These are phyloP conservation scores for Trichosporon coremiiforme DNA, from an alignment of 1,284 basidiomycete species.

Conservation along the genomic window DNA sequence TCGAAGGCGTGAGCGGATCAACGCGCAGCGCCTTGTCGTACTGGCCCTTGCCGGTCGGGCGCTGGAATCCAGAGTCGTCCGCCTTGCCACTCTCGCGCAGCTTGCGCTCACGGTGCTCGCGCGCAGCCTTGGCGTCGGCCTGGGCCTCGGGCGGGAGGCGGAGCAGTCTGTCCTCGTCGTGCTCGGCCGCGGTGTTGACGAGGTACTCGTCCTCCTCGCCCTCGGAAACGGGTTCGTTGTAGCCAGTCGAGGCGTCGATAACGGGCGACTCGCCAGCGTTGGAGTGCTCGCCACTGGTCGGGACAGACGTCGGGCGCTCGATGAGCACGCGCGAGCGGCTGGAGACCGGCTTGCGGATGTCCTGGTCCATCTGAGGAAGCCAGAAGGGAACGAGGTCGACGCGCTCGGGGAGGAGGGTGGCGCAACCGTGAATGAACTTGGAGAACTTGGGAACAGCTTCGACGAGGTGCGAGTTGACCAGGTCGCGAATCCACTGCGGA, in stretches of 20 bases:
- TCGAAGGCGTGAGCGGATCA: conserved; percentile 78
- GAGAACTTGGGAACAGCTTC: conserved; percentile 87
- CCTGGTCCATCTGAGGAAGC: conserved; percentile 83
- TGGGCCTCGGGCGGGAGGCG: conserved; percentile 71
- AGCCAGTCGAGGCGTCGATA: conserved; percentile 56
- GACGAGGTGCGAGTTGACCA: conserved; percentile 91
- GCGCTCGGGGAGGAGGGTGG: conserved; percentile 86
- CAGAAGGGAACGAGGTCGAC: conserved; percentile 99
- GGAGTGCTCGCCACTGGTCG: conserved; percentile 49
- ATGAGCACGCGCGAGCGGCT: conserved; percentile 66
- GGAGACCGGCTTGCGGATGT: conserved; percentile 87
- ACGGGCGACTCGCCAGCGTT: conserved; percentile 52
- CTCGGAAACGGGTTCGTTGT: conserved; percentile 85
- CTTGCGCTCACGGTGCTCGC: conserved; percentile 77
- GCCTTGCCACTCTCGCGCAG: conserved; percentile 61
- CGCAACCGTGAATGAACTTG: conserved; percentile 94
- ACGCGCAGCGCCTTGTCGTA: conserved; percentile 66
- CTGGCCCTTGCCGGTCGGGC: conserved; percentile 30
- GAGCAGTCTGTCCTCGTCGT: conserved; percentile 69
- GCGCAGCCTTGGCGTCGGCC: conserved; percentile 77
- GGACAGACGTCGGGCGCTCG: conserved; percentile 65
- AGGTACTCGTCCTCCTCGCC: conserved; percentile 75
- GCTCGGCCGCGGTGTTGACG: conserved; percentile 65
- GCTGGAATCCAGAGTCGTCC: conserved; percentile 30
- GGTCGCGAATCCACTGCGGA: conserved; percentile 92